Evolutionary conservation across 257 asterid species (phyloP), one percentile per base, ranked within the genome.

Genomic region (Ballota nigra): DNA sequence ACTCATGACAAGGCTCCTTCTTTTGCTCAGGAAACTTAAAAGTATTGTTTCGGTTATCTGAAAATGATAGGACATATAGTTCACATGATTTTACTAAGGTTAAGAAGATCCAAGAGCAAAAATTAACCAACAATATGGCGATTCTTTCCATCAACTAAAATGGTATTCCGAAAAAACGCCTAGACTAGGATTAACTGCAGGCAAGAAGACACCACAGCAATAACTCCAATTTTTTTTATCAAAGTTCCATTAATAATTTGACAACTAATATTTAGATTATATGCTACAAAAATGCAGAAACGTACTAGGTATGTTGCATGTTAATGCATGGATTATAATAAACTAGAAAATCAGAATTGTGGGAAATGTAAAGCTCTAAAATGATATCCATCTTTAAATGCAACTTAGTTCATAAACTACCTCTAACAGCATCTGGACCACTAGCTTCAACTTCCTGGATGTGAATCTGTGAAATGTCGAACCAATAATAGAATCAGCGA

Each of bases 361-460:
- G 23, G 18, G 41, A 66, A 56, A n/a, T 47, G 53, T 63, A 58
- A 58, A 56, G 69, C 76, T 66, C 63, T 34, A 57, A 64, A 75
- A 73, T 40, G 58, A 51, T 52, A 62, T 64, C 51, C 72, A 74
- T 69, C 66, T 51, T 34, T 49, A 41, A 22, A 31, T 52, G 29
- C 16, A 24, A 75, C 31, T 20, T 34, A 62, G 65, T 38, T 36
- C 41, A 18, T 56, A 63, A 51, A 33, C 68, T 85, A 94, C 99
- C 97, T 89, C 81, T 85, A 80, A 78, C 64, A 79, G 75, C 73
- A 86, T 89, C 93, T 60, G 76, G 24, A 71, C 83, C 78, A 72
- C 75, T 80, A 77, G 83, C 85, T 83, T 86, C 93, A 74, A 86
- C 96, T 79, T 94, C 92, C 71, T 83, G 96, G 80, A 94, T 81